Evolutionary conservation across 192 early-diverging fungal species (phyloP), one percentile per base, ranked within the genome.

Genomic region (Umbelopsis vinacea): DNA sequence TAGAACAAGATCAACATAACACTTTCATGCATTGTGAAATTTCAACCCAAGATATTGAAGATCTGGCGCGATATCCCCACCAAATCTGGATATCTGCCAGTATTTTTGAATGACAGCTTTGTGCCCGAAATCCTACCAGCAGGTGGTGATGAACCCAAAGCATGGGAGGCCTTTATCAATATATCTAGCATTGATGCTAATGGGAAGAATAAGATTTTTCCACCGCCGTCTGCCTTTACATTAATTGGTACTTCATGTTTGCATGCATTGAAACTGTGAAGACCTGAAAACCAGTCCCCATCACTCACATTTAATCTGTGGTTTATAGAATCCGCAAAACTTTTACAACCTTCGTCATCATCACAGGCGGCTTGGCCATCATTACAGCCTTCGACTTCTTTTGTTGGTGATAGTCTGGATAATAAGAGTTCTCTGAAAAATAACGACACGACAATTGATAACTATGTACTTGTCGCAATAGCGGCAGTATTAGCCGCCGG

Each of bases 1-100:
- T 35, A 63, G 57, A 63, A 63, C 23, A 37, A 17, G 29, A 19
- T 63, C 29, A 33, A 63, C 57, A 63, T 63, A 19, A 63, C 33
- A 7, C 14, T 63, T 35, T 63, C 57, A 29, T 38, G 57, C 33
- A 35, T 63, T 8, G 35, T 63, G 33, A 29, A 63, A 6, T 63
- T 35, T 37, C 57, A 33, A 14, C 57, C 26, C 26, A 35, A 6
- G 17, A 8, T 63, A 3, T 37, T 63, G 26, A 63, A 63, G 35
- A 19, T 11, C 2, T 63, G 57, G 57, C 17, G 26, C 33, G 14
- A 63, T 63, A 37, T 63, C 2, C 15, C 26, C 33, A 29, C 26
- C 10, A 29, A 63, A 29, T 3, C 10, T 4, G 57, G 57, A 6
- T 37, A 11, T n/a, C 19, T 63, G 19, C 29, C 11, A 35, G 33